phyloP scores from a whole-genome alignment of 2,329 filamentous ascomycete species.

The Sporothrix phasma region DNA sequence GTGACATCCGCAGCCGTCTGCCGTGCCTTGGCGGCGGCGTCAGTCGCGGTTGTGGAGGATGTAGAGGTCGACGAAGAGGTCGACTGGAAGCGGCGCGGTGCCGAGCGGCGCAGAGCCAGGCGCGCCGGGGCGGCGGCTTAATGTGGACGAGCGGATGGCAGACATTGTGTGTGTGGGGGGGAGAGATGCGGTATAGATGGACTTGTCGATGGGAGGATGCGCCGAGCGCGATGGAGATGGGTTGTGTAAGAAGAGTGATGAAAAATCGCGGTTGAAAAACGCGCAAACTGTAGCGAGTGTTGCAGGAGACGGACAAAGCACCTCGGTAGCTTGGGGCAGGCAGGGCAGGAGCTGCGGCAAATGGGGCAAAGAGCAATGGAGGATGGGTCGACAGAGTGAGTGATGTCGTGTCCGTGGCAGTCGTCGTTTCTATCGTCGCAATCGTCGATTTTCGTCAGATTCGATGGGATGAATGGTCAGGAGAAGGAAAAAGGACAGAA shows the following conservation, averaged over 20 bases:
- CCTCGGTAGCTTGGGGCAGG: constrained; percentile 5
- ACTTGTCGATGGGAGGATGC: neutral
- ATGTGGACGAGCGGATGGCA: constrained; percentile 32
- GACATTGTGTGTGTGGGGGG: constrained; percentile 11
- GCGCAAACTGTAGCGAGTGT: constrained; percentile 10
- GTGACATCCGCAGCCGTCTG: constrained; percentile 34
- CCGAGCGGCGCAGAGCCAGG: constrained; percentile 23
- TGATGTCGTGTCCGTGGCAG: constrained; percentile 1
- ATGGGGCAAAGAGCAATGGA: neutral
- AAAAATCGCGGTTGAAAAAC: constrained; percentile 11
- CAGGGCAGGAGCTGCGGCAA: constrained; percentile 1
- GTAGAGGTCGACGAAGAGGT: constrained; percentile 36
- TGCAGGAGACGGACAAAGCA: neutral
- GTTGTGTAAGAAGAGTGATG: neutral
- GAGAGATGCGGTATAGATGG: neutral
- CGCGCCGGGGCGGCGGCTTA: constrained; percentile 28
- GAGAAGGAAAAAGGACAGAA: constrained; percentile 1
- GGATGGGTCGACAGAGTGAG: neutral
- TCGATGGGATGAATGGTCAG: neutral
- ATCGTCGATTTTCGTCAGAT: neutral
- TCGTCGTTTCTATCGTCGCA: constrained; percentile 1
- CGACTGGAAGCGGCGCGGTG: constrained; percentile 51
- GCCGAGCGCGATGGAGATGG: neutral
- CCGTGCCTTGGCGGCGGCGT: constrained; percentile 33
- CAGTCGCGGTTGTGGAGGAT: constrained; percentile 38